Evolutionary conservation across 2,329 filamentous ascomycete genomes (phyloP).

Genomic region (Cordyceps pruinosa): DNA sequence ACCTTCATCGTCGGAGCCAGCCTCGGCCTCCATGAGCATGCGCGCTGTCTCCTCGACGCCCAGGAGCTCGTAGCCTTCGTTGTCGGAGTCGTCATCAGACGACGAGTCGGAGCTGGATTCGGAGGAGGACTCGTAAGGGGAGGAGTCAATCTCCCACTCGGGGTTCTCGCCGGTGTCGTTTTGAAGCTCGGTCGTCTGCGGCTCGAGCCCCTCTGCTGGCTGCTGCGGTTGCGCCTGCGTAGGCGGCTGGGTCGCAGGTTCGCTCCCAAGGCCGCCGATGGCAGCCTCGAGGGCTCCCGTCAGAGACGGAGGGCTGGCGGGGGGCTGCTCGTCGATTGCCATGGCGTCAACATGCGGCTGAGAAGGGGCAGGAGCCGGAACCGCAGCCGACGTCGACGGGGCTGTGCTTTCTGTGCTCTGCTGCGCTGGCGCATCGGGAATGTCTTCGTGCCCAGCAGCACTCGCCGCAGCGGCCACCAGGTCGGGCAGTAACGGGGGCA

Average conservation of each 20-base stretch:
- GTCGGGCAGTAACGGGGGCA: conserved; percentile 32
- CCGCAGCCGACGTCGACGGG: neutral
- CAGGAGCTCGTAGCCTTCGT: conserved; percentile 64
- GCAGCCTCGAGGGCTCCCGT: conserved; percentile 39
- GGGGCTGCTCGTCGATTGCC: conserved; percentile 26
- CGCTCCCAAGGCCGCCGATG: conserved; percentile 29
- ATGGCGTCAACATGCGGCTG: conserved; percentile 25
- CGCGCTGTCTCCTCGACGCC: conserved; percentile 76
- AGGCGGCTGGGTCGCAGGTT: conserved; percentile 6
- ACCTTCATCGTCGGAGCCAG: conserved; percentile 70
- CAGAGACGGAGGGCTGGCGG: conserved; percentile 30
- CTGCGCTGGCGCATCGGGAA: conserved; percentile 17
- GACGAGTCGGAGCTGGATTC: conserved; percentile 65
- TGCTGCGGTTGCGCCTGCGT: neutral
- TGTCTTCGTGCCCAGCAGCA: conserved; percentile 18
- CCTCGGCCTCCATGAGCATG: conserved; percentile 77
- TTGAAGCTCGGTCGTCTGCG: conserved; percentile 18
- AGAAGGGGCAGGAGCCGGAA: neutral
- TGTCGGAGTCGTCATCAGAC: conserved; percentile 49
- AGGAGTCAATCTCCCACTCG: conserved; percentile 82
- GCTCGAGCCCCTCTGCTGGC: neutral
- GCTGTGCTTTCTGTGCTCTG: neutral
- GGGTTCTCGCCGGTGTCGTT: conserved; percentile 43
- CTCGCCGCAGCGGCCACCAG: conserved; percentile 24
- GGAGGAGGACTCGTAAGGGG: conserved; percentile 61